Conservation (phyloP, 164 flowering plant genomes). For the Paratinospora sagittata region DNA sequence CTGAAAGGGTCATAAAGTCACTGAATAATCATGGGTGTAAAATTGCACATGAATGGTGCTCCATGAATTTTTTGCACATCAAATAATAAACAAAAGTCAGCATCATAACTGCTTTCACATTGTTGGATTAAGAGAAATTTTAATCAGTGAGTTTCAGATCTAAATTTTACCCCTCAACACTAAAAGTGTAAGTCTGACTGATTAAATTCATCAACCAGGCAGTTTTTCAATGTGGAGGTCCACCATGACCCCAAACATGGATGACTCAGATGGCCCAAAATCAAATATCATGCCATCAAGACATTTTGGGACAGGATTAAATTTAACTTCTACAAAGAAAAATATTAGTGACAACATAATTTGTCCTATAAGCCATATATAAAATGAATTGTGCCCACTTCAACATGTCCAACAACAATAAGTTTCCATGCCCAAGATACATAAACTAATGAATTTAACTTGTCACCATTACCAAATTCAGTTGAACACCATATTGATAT, state of each 20-base stretch:
- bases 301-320: background rate
- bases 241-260: background rate
- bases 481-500: background rate
- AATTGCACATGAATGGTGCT: background rate
- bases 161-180: background rate
- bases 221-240: background rate
- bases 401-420: background rate
- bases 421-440: background rate
- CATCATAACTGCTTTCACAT: background rate
- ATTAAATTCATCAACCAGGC: background rate
- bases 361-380: background rate
- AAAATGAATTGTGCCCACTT: background rate
- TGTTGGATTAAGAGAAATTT: background rate
- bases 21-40: background rate
- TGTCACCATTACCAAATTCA: background rate
- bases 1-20: background rate
- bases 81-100: background rate
- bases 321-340: background rate
- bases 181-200: background rate
- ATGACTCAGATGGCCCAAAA: background rate
- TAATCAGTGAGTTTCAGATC: background rate
- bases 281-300: background rate
- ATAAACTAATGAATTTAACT: background rate
- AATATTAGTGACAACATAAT: background rate
- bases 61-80: background rate